Conservation (phyloP, 2,329 filamentous ascomycete genomes). For the Xylaria sp. region DNA sequence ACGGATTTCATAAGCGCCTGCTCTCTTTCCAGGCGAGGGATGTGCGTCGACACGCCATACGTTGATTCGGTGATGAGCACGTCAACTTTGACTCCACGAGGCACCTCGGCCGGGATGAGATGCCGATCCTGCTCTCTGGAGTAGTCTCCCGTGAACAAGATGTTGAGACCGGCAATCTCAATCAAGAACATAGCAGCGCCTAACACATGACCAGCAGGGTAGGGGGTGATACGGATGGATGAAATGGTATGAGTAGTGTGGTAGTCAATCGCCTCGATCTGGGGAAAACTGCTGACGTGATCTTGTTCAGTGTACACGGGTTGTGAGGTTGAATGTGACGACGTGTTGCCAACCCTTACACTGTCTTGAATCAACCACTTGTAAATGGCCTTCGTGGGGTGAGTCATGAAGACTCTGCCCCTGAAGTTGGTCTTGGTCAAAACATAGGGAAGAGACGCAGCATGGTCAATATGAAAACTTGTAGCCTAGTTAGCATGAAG, state of each 20-base stretch:
- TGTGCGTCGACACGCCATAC: slow-evolving; percentile 93
- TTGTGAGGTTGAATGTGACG: slow-evolving; percentile 72
- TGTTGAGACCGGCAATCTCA: slow-evolving; percentile 95
- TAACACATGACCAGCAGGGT: slow-evolving; percentile 96
- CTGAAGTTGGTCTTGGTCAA: slow-evolving; percentile 98
- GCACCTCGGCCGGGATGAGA: slow-evolving; percentile 92
- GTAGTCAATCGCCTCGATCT: slow-evolving; percentile 98
- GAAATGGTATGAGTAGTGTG: slow-evolving; percentile 98
- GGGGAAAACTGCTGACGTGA: slow-evolving; percentile 89
- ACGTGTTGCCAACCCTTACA: slow-evolving; percentile 84
- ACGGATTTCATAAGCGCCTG: slow-evolving; percentile 96
- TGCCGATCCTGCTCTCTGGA: slow-evolving; percentile 95
- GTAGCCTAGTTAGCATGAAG: slow-evolving; percentile 40
- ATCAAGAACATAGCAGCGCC: slow-evolving; percentile 98
- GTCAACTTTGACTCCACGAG: slow-evolving; percentile 89
- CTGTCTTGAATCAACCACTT: slow-evolving; percentile 99
- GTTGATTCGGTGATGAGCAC: slow-evolving; percentile 98
- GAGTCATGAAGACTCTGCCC: slow-evolving; percentile 98
- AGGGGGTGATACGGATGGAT: slow-evolving; percentile 95
- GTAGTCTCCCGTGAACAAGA: slow-evolving; percentile 98
- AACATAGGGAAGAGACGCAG: slow-evolving; percentile 97
- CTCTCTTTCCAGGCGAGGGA: slow-evolving; percentile 89
- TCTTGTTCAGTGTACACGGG: slow-evolving; percentile 95
- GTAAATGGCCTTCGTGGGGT: slow-evolving; percentile 99
- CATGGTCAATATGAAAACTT: slow-evolving; percentile 98